A percentile compares a stretch with the other conserved stretches of the same genome.
phyloP scores from a whole-genome alignment of 495 filamentous ascomycete species.

The Lepidopterella palustris region DNA sequence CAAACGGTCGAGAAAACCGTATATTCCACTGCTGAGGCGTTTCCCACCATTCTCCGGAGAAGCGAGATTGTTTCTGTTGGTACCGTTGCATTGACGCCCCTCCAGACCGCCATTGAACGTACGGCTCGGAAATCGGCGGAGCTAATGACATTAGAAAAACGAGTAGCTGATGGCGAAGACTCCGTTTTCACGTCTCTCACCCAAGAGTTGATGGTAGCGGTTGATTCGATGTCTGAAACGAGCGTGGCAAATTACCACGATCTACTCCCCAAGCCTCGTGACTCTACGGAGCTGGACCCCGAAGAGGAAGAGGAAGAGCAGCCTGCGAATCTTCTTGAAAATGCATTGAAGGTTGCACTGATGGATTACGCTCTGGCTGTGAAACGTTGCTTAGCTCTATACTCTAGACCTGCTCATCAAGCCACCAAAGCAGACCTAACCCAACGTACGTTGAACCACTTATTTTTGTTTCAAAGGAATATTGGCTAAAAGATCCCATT shows the following conservation, averaged over 20 bases:
- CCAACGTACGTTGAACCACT: conserved; percentile 36
- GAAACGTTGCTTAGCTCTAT: conserved; percentile 71
- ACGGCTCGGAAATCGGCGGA: conserved; percentile 87
- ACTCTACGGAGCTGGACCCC: conserved; percentile 40
- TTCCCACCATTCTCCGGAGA: conserved; percentile 84
- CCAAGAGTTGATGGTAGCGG: conserved; percentile 65
- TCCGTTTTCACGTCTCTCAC: conserved; percentile 57
- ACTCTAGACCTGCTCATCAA: conserved; percentile 52
- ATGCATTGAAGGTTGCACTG: conserved; percentile 76
- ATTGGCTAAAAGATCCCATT: not conserved
- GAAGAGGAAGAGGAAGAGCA: conserved; percentile 43
- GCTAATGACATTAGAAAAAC: conserved; percentile 65
- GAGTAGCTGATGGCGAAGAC: conserved; percentile 67
- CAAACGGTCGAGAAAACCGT: conserved; percentile 82
- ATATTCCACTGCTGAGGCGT: conserved; percentile 75
- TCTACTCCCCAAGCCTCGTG: conserved; percentile 51
- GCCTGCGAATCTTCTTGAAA: conserved; percentile 61
- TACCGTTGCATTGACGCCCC: conserved; percentile 60
- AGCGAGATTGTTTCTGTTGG: conserved; percentile 73
- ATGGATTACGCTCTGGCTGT: conserved; percentile 84
- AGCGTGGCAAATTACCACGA: conserved; percentile 71
- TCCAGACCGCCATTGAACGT: conserved; percentile 87
- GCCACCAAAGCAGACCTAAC: conserved; percentile 52
- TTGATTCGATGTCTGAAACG: conserved; percentile 58
- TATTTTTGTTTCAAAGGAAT: no score